A percentile compares a stretch with the other conserved stretches of the same genome.
Conservation (phyloP, 805 yeast genomes). For the Yamadazyma kitorensis region DNA sequence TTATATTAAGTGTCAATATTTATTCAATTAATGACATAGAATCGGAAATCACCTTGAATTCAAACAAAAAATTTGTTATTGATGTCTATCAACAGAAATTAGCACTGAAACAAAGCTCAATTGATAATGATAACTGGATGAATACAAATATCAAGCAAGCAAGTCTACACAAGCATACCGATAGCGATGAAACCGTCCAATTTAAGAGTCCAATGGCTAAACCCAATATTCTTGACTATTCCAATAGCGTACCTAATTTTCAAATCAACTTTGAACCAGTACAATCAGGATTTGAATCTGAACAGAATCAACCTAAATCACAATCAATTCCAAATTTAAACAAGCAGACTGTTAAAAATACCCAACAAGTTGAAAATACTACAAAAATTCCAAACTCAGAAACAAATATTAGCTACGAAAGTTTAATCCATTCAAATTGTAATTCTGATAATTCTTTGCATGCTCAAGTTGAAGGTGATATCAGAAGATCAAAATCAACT, state of each 20-base stretch:
- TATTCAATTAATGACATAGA: not conserved
- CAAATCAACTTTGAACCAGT: no score
- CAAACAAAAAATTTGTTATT: not conserved
- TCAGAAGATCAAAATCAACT: slow-evolving; percentile 27
- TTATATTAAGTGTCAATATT: not conserved
- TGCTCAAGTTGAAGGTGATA: slow-evolving; percentile 3
- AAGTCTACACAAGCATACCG: not conserved
- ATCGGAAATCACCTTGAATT: not conserved
- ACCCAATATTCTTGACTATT: slow-evolving; percentile 2
- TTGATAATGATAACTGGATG: slow-evolving; percentile 14
- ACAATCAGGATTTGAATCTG: no score
- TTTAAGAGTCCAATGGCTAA: not conserved
- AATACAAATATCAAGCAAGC: slow-evolving; percentile 6
- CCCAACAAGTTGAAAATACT: no score
- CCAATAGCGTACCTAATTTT: slow-evolving; percentile 11
- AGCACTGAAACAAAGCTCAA: slow-evolving; percentile 1
- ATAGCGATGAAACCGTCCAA: not conserved
- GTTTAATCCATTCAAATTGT: slow-evolving; percentile 11
- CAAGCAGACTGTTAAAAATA: no score
- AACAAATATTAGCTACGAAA: slow-evolving; percentile 9
- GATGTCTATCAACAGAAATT: not conserved
- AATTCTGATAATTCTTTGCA: slow-evolving; percentile 10
- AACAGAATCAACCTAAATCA: not conserved
- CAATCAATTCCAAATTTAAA: not conserved
- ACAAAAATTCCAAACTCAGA: not conserved